A percentile compares a stretch with the other conserved stretches of the same genome.
These are phyloP conservation scores for Fraxinus paxiana DNA, from an alignment of 305 asterid species.

Conservation along the genomic window DNA sequence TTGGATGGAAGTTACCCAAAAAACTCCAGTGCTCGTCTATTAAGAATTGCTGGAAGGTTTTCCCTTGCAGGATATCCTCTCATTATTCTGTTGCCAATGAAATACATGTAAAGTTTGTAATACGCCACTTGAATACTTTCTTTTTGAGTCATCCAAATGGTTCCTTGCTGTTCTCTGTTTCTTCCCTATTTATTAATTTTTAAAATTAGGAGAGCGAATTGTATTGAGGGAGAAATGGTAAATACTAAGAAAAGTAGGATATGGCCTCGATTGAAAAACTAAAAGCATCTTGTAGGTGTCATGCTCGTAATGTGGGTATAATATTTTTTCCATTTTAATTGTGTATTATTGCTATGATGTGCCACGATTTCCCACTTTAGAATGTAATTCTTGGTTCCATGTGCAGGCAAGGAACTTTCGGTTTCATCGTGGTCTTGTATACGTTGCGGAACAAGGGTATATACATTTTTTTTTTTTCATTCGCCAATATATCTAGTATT, in stretches of 20 bases:
- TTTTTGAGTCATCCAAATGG: background rate
- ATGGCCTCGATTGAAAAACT: background rate
- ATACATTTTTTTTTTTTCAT: conserved; percentile 22
- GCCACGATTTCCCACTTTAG: background rate
- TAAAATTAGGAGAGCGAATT: background rate
- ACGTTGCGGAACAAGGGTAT: conserved; percentile 97
- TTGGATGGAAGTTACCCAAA: background rate
- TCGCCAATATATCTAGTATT: background rate
- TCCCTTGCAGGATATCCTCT: background rate
- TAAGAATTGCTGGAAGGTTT: background rate
- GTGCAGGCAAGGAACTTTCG: conserved; percentile 97
- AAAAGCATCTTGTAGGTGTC: background rate
- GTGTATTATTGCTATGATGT: background rate
- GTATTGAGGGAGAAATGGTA: background rate
- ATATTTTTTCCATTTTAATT: background rate
- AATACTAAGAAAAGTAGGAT: background rate
- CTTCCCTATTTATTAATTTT: background rate
- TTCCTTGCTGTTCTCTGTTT: background rate
- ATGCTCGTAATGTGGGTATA: background rate
- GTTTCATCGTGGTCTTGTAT: conserved; percentile 90
- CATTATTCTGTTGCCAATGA: background rate
- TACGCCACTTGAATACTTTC: background rate
- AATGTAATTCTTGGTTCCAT: conserved; percentile 10
- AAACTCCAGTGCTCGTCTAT: background rate
- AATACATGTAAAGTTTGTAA: background rate